Percentiles rank a stretch among this genome's conserved stretches.
These are phyloP conservation scores for Beverwykella pulmonaria DNA, from an alignment of 495 filamentous ascomycete genomes.

Conservation along the genomic window DNA sequence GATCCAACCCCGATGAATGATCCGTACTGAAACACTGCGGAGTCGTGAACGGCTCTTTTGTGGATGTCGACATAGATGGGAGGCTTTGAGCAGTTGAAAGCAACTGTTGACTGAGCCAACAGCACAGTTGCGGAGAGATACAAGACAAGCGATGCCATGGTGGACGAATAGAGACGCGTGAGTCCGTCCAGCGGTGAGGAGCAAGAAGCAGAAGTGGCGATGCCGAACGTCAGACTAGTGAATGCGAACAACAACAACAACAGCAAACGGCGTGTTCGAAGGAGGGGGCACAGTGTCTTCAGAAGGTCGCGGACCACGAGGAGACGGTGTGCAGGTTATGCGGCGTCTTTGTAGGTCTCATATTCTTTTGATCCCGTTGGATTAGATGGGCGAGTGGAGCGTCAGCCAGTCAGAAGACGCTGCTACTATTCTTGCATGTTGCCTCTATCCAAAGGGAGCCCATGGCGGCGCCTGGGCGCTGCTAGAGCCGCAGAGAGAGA, in stretches of 20 bases:
- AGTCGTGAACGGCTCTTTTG: slow-evolving; percentile 38
- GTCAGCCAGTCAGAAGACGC: slow-evolving; percentile 31
- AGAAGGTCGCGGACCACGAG: slow-evolving; percentile 24
- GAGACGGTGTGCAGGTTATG: slow-evolving; percentile 24
- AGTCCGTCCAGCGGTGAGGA: slow-evolving; percentile 21
- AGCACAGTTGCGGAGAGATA: slow-evolving; percentile 39
- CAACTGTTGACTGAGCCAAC: slow-evolving; percentile 38
- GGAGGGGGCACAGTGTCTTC: slow-evolving; percentile 34
- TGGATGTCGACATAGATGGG: slow-evolving; percentile 48
- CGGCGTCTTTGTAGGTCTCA: slow-evolving; percentile 35
- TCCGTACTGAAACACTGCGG: slow-evolving; percentile 41
- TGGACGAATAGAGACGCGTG: slow-evolving; percentile 10
- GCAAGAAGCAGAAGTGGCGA: not conserved
- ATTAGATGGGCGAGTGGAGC: slow-evolving; percentile 14
- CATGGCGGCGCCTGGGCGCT: slow-evolving; percentile 15
- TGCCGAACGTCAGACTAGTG: not conserved
- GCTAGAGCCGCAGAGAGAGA: slow-evolving; percentile 24
- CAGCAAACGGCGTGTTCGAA: slow-evolving; percentile 4
- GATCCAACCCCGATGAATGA: slow-evolving; percentile 43
- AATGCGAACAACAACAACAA: slow-evolving; percentile 7
- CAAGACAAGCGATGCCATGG: slow-evolving; percentile 31
- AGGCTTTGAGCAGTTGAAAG: slow-evolving; percentile 43
- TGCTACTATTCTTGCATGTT: slow-evolving; percentile 32
- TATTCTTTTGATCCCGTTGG: slow-evolving; percentile 8
- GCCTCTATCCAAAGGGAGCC: not conserved